These are phyloP conservation scores for Spirogloea muscicola DNA, from an alignment of 139 green algal genomes.

Conservation along the genomic window DNA sequence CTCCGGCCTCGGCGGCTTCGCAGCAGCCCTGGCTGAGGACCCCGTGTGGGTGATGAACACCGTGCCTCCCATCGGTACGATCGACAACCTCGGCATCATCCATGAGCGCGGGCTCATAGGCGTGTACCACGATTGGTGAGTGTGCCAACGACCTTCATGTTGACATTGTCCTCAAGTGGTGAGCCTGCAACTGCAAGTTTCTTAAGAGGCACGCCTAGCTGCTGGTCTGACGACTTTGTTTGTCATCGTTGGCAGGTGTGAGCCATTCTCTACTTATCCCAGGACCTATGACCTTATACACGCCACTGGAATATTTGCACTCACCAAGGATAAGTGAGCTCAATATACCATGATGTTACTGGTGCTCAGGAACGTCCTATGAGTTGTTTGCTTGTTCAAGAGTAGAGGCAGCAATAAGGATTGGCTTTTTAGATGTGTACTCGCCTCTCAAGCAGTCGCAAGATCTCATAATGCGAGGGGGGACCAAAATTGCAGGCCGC, in stretches of 20 bases:
- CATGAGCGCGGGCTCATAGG: slow-evolving; percentile 41
- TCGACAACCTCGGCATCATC: slow-evolving; percentile 28
- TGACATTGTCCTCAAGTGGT: not conserved
- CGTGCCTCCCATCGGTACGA: slow-evolving; percentile 5
- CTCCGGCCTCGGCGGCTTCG: slow-evolving; percentile 21
- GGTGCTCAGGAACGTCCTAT: not conserved
- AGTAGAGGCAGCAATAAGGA: not conserved
- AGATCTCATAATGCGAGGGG: not conserved
- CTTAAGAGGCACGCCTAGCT: not conserved
- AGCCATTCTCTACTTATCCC: slow-evolving; percentile 33
- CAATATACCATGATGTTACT: not conserved
- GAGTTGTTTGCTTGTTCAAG: not conserved
- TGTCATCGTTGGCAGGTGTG: slow-evolving; percentile 13
- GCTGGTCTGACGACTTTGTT: not conserved
- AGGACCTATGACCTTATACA: slow-evolving; percentile 37
- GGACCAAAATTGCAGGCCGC: not conserved
- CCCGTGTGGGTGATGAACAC: slow-evolving; percentile 45
- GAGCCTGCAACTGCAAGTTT: not conserved
- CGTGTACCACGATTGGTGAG: slow-evolving; percentile 34
- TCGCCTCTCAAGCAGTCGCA: not conserved
- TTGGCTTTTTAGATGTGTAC: not conserved
- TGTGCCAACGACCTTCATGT: not conserved
- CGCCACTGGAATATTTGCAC: slow-evolving; percentile 6
- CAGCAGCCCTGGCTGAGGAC: slow-evolving; percentile 14
- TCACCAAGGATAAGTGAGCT: not conserved